Conservation (phyloP, 2,329 filamentous ascomycete species). For the Pseudopyrenochaeta lycopersici region DNA sequence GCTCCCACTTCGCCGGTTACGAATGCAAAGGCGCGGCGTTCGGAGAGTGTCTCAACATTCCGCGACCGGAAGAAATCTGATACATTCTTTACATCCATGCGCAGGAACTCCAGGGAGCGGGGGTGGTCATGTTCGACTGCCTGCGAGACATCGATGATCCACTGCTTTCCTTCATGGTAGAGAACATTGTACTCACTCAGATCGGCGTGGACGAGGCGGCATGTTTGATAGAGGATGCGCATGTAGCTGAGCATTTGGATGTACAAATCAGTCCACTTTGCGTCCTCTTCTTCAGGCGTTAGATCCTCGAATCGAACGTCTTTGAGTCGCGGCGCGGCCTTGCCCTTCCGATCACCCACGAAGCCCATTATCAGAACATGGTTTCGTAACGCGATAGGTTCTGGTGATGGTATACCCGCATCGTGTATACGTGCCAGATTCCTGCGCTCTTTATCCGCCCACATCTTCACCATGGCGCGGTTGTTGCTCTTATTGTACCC, state of each 20-base stretch:
- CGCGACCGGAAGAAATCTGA: slow-evolving; percentile 90
- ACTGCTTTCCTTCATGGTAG: slow-evolving; percentile 82
- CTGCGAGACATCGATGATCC: slow-evolving; percentile 97
- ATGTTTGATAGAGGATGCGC: slow-evolving; percentile 92
- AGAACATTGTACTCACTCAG: slow-evolving; percentile 98
- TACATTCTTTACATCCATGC: slow-evolving; percentile 99
- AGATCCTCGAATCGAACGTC: slow-evolving; percentile 80
- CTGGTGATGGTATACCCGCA: slow-evolving; percentile 88
- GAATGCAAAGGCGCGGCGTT: slow-evolving; percentile 85
- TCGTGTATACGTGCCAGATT: slow-evolving; percentile 86
- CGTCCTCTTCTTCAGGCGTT: slow-evolving; percentile 63
- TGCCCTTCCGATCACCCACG: slow-evolving; percentile 84
- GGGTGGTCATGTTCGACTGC: slow-evolving; percentile 98
- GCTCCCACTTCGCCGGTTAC: slow-evolving; percentile 71
- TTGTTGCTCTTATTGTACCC: slow-evolving; percentile 96
- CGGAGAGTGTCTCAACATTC: slow-evolving; percentile 80
- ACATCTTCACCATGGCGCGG: slow-evolving; percentile 96
- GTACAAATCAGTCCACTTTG: slow-evolving; percentile 82
- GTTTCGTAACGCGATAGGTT: slow-evolving; percentile 87
- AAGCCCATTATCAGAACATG: slow-evolving; percentile 97
- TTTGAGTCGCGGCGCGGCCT: slow-evolving; percentile 86
- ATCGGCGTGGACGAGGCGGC: slow-evolving; percentile 92
- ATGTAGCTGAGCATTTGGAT: slow-evolving; percentile 86
- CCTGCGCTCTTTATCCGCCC: slow-evolving; percentile 98
- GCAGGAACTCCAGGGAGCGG: slow-evolving; percentile 87